Conservation (phyloP, 345 rosid species). For the Mercurialis annua region DNA sequence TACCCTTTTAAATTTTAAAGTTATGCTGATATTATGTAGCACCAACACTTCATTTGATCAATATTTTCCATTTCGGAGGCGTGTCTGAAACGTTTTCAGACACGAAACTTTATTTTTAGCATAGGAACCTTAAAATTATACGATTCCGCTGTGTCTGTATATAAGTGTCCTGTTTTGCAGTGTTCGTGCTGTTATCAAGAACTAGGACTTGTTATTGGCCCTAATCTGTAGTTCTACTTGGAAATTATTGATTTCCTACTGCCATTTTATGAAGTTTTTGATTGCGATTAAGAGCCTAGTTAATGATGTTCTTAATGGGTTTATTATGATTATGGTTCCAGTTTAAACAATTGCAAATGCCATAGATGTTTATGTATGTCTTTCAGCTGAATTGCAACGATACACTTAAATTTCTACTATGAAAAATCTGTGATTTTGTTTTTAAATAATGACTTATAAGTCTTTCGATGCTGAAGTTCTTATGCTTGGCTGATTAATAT, state of each 20-base stretch:
- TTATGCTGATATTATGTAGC: too few species aligned
- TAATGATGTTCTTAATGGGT: background rate
- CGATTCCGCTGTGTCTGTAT: too few species aligned
- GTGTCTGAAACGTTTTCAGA: too few species aligned
- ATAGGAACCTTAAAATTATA: too few species aligned
- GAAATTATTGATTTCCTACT: background rate
- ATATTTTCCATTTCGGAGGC: too few species aligned
- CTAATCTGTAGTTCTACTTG: background rate
- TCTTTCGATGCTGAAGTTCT: too few species aligned
- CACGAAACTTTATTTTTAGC: too few species aligned
- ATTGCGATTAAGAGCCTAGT: background rate
- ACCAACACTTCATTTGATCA: too few species aligned
- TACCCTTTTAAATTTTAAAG: too few species aligned
- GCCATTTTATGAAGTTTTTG: background rate
- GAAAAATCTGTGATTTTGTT: background rate
- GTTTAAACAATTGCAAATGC: background rate
- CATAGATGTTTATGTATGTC: background rate
- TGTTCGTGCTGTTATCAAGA: background rate
- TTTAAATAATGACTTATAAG: constrained; percentile 4
- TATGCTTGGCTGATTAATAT: constrained; percentile 21
- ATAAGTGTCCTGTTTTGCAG: too few species aligned
- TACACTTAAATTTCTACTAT: background rate
- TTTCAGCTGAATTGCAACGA: background rate
- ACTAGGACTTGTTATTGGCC: background rate
- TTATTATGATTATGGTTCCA: background rate